Evolutionary conservation across 2,329 filamentous ascomycete species (phyloP), one percentile per base, ranked within the genome.

Genomic region (Penicillium sp.): DNA sequence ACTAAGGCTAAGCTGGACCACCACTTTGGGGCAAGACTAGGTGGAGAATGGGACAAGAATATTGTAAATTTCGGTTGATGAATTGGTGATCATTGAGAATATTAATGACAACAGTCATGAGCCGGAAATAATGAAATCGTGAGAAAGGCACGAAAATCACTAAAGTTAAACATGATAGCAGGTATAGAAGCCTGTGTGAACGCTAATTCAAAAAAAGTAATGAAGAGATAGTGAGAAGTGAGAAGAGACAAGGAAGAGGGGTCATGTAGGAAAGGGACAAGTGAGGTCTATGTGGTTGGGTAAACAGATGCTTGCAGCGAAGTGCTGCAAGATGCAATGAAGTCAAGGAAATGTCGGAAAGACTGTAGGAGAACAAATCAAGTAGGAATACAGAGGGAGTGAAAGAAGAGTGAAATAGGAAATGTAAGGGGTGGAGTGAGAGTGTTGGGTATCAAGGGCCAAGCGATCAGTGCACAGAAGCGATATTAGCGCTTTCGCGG

Each of bases 401-500:
- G 29, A 39, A 23, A 29, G 29, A 39, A 42, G 35, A 19, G 17
- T 39, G 49, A 43, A 33, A 44, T 50, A 48, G 36, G 35, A 50
- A 59, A 58, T 53, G 53, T 44, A 57, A 21, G 50, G 39, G 27
- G 48, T 54, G 47, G 38, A 47, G 29, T 35, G 47, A 53, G 49
- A 52, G 17, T 52, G 49, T 36, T 36, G 29, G 50, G 50, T 36
- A 56, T 43, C 44, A 42, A 51, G 23, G 54, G 54, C 49, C 47
- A 42, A 35, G 47, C 43, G 39, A 38, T 49, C 70, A 77, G 61
- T 75, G 73, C 48, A 74, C 74, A 44, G 75, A 62, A 39, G 73
- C 70, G 52, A 77, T 49, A 41, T 67, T 72, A 33, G 63, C 62
- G 39, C 61, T 61, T 27, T 83, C 76, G 78, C 81, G 60, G 71